Base-by-base conservation (phyloP, 2,329 filamentous ascomycete genomes). In the Phyllachora maydis region DNA sequence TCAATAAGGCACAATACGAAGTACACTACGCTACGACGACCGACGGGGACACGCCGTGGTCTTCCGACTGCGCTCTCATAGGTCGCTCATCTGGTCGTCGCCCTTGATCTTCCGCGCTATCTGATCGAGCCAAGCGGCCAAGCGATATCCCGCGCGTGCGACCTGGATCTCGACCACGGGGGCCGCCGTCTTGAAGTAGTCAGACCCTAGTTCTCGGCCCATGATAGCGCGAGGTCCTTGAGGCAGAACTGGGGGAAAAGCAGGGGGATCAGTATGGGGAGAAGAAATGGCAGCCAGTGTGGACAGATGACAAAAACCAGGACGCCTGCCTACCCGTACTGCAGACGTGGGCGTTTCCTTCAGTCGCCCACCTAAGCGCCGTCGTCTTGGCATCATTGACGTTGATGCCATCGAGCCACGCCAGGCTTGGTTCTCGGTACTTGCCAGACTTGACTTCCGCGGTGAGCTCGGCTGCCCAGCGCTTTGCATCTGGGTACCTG, bases 51-150 rank as follows among this genome's bases (percentile, higher is more conserved):
- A n/a, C n/a, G n/a, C n/a, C n/a, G n/a, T n/a, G n/a, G n/a, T n/a
- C n/a, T n/a, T n/a, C n/a, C n/a, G n/a, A n/a, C n/a, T n/a, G n/a
- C n/a, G n/a, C n/a, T n/a, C n/a, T n/a, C n/a, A n/a, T n/a, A n/a
- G n/a, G n/a, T n/a, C n/a, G n/a, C n/a, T n/a, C n/a, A n/a, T n/a
- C n/a, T n/a, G n/a, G n/a, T n/a, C n/a, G n/a, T n/a, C n/a, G n/a
- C 43, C 38, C 20, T 52, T 45, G 6, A 52, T 64, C 35, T n/a
- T n/a, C n/a, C n/a, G n/a, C n/a, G n/a, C n/a, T n/a, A 75, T 67
- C 34, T 57, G 46, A 37, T 76, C 69, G 30, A 77, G 46, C 66
- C 67, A 77, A 11, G 58, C 59, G 2, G 65, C 73, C 40, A 79
- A 54, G 23, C 74, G 58, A 41, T 66, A 74, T 8, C 74, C 74